Conservation (phyloP, 2,329 filamentous ascomycete genomes). For the Neofusicoccum laricinum region DNA sequence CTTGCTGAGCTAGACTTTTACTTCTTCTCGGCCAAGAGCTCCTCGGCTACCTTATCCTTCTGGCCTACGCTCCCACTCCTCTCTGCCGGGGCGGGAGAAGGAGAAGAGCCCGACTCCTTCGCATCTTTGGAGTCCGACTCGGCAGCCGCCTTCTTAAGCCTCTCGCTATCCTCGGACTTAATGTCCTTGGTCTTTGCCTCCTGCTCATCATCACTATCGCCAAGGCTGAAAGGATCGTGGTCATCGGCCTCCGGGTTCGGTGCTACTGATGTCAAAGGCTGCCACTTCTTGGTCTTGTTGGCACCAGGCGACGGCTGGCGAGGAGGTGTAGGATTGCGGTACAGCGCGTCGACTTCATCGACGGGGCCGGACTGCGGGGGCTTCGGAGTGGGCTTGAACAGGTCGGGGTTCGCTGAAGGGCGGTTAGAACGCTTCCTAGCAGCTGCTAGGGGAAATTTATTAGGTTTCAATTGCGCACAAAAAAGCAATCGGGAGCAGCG, state of each 20-base stretch:
- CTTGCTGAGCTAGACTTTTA: neutral
- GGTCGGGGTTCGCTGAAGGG: conserved; percentile 69
- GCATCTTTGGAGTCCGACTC: conserved; percentile 45
- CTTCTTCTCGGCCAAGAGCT: conserved; percentile 32
- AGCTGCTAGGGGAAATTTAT: conserved; percentile 39
- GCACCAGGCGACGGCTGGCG: conserved; percentile 28
- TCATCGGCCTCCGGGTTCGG: conserved; percentile 76
- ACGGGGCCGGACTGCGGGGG: conserved; percentile 59
- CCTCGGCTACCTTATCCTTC: conserved; percentile 46
- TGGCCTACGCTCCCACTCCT: conserved; percentile 42
- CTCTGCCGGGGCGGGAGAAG: conserved; percentile 32
- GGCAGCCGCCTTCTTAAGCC: conserved; percentile 49
- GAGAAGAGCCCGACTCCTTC: neutral
- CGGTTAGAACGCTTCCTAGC: conserved; percentile 59
- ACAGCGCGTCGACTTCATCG: conserved; percentile 76
- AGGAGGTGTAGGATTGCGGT: conserved; percentile 49
- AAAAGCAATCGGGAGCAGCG: neutral
- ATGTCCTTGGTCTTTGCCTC: conserved; percentile 67
- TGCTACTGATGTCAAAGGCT: conserved; percentile 82
- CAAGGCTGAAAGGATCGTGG: conserved; percentile 94
- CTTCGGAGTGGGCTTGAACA: conserved; percentile 69
- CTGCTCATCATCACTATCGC: conserved; percentile 91
- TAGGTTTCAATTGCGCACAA: neutral
- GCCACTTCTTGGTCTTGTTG: conserved; percentile 86
- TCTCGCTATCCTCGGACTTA: conserved; percentile 51